Percentiles rank a stretch among this genome's conserved stretches.
These are phyloP conservation scores for Xylariales sp. DNA, from an alignment of 2,329 filamentous ascomycete genomes.

Conservation along the genomic window DNA sequence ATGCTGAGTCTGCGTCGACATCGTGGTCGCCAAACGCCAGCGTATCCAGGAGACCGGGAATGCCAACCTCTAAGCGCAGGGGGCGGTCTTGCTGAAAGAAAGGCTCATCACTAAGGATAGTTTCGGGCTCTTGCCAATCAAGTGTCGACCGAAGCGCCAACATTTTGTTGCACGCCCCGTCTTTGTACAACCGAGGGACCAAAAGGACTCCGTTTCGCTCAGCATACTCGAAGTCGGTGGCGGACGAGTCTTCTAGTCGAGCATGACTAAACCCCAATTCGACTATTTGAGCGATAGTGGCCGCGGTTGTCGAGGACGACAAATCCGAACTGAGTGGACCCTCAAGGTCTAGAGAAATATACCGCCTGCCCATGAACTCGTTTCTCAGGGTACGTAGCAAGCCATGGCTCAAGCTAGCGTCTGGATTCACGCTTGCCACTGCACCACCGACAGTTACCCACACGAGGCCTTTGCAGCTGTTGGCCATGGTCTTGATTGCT, in stretches of 20 bases:
- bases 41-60: not conserved
- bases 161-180: not conserved
- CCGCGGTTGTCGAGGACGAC: too few species aligned
- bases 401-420: too few species aligned
- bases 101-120: not conserved
- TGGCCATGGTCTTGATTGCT: not conserved
- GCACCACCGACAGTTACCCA: not conserved
- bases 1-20: not conserved
- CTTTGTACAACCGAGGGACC: not conserved
- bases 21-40: not conserved
- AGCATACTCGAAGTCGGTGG: not conserved
- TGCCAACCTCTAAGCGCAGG: not conserved
- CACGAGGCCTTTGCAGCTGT: not conserved
- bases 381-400: not conserved
- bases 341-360: not conserved
- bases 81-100: constrained; percentile 2
- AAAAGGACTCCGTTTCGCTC: not conserved
- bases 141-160: too few species aligned
- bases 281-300: not conserved
- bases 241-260: not conserved
- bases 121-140: not conserved
- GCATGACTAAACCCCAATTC: not conserved
- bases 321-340: too few species aligned
- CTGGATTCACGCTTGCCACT: too few species aligned
- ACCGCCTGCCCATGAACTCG: not conserved